Evolutionary conservation across 164 flowering plant species (phyloP).

Genomic region (Tinospora cordifolia): DNA sequence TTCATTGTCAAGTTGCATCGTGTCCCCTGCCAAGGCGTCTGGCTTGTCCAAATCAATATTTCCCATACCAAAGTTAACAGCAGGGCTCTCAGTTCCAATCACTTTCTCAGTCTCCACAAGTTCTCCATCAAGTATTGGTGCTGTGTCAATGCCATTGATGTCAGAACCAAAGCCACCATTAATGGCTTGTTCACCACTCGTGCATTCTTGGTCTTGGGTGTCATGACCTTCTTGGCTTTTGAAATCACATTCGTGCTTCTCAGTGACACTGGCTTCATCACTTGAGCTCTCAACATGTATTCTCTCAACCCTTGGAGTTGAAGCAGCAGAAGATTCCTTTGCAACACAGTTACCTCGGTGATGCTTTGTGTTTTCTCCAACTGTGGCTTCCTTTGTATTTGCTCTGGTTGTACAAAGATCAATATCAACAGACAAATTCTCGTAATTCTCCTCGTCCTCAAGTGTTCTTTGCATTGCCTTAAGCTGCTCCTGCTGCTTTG

Average conservation of each 20-base stretch:
- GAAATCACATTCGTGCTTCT: conserved; percentile 71
- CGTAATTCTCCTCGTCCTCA: conserved; percentile 90
- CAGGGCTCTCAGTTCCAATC: conserved; percentile 65
- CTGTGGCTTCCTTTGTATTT: conserved; percentile 14
- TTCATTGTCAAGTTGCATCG: conserved; percentile 70
- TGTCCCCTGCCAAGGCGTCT: conserved; percentile 41
- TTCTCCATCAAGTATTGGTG: conserved; percentile 41
- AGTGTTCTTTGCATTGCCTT: conserved; percentile 90
- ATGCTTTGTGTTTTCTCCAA: conserved; percentile 20
- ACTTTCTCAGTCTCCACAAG: conserved; percentile 55
- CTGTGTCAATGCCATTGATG: conserved; percentile 57
- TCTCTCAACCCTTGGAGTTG: conserved; percentile 37
- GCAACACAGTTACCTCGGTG: conserved; percentile 19
- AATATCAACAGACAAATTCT: conserved; percentile 50
- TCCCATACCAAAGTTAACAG: conserved; percentile 19
- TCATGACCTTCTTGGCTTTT: conserved; percentile 50
- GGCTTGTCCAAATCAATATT: conserved; percentile 35
- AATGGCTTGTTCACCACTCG: conserved; percentile 37
- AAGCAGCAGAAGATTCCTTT: conserved; percentile 42
- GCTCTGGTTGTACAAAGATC: conserved; percentile 33
- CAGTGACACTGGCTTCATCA: conserved; percentile 67
- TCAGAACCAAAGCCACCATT: conserved; percentile 79
- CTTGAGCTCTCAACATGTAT: conserved; percentile 32
- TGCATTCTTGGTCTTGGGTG: conserved; percentile 75
- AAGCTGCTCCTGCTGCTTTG: conserved; percentile 92